Evolutionary conservation across 2,329 filamentous ascomycete genomes (phyloP).

Genomic region (Phialophora chinensis): DNA sequence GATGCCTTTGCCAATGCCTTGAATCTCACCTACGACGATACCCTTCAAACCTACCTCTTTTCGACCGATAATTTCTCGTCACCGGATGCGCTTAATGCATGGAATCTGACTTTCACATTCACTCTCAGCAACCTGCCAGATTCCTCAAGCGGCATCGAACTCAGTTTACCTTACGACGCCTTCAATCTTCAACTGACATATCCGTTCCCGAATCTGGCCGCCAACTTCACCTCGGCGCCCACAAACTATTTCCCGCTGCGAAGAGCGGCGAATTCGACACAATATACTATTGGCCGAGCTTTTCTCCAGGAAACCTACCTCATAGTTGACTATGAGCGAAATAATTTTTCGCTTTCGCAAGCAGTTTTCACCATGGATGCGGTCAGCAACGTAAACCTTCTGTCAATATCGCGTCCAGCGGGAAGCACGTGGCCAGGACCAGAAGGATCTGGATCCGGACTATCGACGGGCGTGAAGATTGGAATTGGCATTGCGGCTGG

Average conservation of each 20-base stretch:
- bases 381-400: slow-evolving; percentile 62
- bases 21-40: slow-evolving; percentile 46
- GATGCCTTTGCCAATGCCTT: slow-evolving; percentile 47
- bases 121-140: slow-evolving; percentile 43
- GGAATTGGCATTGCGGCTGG: slow-evolving; percentile 41
- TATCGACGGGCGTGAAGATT: slow-evolving; percentile 42
- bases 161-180: slow-evolving; percentile 49
- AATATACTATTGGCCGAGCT: slow-evolving; percentile 48
- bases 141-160: slow-evolving; percentile 41
- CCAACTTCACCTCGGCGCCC: slow-evolving; percentile 37
- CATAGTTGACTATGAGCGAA: slow-evolving; percentile 47
- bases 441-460: slow-evolving; percentile 16
- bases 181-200: slow-evolving; percentile 48
- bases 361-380: slow-evolving; percentile 42
- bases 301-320: slow-evolving; percentile 52
- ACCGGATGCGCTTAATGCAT: slow-evolving; percentile 40
- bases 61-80: slow-evolving; percentile 28
- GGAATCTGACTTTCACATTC: slow-evolving; percentile 47
- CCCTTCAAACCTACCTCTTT: slow-evolving; percentile 46
- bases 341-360: slow-evolving; percentile 46
- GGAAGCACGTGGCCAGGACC: slow-evolving; percentile 36
- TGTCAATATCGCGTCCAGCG: slow-evolving; percentile 38
- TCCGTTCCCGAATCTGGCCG: slow-evolving; percentile 44
- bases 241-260: slow-evolving; percentile 50
- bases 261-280: slow-evolving; percentile 43